A percentile compares a stretch with the other conserved stretches of the same genome.
Evolutionary conservation across 179 eudicot genomes (phyloP).

Genomic region (Gypsophila paniculata): DNA sequence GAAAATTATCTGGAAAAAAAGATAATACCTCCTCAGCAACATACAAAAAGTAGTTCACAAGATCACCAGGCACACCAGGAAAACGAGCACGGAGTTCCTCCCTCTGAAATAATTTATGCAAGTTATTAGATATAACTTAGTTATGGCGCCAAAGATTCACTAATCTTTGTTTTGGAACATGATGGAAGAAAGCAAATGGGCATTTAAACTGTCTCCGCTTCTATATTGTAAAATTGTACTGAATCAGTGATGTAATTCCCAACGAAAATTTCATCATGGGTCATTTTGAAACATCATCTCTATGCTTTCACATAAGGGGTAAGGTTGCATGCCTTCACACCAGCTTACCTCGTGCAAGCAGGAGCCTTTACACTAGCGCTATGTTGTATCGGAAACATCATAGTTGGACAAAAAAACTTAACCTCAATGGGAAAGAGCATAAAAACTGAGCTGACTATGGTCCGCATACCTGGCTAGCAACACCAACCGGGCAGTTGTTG

Average conservation of each 20-base stretch:
- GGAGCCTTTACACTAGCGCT: background rate
- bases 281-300: too few species aligned
- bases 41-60: conserved; percentile 90
- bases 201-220: too few species aligned
- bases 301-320: too few species aligned
- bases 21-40: conserved; percentile 92
- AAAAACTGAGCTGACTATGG: conserved; percentile 6
- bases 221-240: too few species aligned
- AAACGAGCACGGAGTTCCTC: conserved; percentile 97
- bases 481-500: conserved; percentile 99
- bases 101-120: conserved; percentile 45
- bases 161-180: background rate
- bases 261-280: too few species aligned
- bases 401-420: background rate
- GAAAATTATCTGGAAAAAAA: background rate
- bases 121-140: conserved; percentile 5
- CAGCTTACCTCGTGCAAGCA: background rate
- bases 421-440: background rate
- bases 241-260: too few species aligned
- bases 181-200: background rate
- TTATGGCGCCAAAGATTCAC: conserved; percentile 1
- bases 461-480: conserved; percentile 86
- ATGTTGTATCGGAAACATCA: background rate
- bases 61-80: conserved; percentile 99
- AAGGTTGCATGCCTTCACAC: too few species aligned